phyloP scores from a whole-genome alignment of 805 yeast genomes.

The Candida vartiovaarae region DNA sequence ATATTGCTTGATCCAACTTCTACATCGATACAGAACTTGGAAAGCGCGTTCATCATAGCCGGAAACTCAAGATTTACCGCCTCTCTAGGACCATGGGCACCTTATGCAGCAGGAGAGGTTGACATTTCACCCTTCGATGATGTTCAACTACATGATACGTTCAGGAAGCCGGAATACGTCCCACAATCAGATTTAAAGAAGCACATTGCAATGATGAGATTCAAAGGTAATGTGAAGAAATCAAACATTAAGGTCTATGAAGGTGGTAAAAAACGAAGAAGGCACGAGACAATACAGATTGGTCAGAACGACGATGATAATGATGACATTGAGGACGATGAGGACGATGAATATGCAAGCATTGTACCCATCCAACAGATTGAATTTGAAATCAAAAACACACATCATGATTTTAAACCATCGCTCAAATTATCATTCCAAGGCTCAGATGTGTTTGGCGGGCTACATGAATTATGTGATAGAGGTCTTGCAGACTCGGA shows the following conservation, averaged over 20 bases:
- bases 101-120: conserved; percentile 60
- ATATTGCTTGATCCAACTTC: conserved; percentile 17
- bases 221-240: conserved; percentile 46
- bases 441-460: conserved; percentile 74
- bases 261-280: conserved; percentile 21
- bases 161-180: conserved; percentile 15
- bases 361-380: conserved; percentile 52
- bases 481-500: conserved; percentile 42
- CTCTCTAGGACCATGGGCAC: conserved; percentile 65
- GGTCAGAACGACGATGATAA: conserved; percentile 3
- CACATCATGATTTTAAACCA: conserved; percentile 16
- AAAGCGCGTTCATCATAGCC: conserved; percentile 43
- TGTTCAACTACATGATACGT: conserved; percentile 33
- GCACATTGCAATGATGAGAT: conserved; percentile 46
- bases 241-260: conserved; percentile 34
- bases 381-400: conserved; percentile 36
- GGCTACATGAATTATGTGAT: conserved; percentile 61
- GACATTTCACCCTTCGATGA: conserved; percentile 59
- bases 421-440: conserved; percentile 29
- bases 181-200: conserved; percentile 23
- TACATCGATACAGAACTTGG: conserved; percentile 35
- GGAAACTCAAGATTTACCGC: conserved; percentile 58
- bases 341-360: conserved; percentile 37
- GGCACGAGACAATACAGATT: conserved; percentile 11
- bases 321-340: conserved; percentile 16